Base-by-base conservation (phyloP, 352 stramenopile genomes). In the Phytopythium boreale region DNA sequence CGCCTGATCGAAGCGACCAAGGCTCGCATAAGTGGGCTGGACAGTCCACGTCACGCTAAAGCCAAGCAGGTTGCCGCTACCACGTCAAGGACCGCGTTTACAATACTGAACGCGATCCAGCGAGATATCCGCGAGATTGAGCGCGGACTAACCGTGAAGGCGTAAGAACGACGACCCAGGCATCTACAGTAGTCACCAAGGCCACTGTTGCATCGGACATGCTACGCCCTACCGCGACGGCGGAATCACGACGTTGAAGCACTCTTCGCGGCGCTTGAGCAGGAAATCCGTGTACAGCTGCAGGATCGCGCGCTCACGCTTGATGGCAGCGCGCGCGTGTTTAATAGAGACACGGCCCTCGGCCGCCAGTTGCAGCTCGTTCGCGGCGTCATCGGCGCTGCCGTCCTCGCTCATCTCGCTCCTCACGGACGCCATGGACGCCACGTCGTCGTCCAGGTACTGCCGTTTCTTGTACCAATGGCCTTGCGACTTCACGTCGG, bases 231-330 rank as follows among this genome's bases (percentile, higher is more conserved):
- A 66, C 4, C 68, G 46, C 15, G 68, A 68, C 26, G 64, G 59
- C 14, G 64, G 68, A 22, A 69, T 75, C 5, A 57, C 36, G 15
- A 57, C 59, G 26, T 63, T 67, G 46, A 82, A 75, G 50, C 77
- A 89, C 51, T 89, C 75, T 59, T 84, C 75, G 10, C 78, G 69
- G 9, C 80, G 69, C 53, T 74, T 69, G 19, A 88, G 56, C 11
- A 89, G 73, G 62, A 79, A 56, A 5, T 87, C 66, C 11, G 76
- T 85, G 61, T 84, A 89, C n/a, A 68, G 24, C 19, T 65, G 53
- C 31, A 89, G 64, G 7, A 75, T 52, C 4, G 62, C 15, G 39
- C 71, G 72, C 60, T 89, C 78, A 14, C 59, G 65, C n/a, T 75
- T 71, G 17, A 89, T 65, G 17, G 64, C 61, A 15, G 62, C 59